phyloP scores from a whole-genome alignment of 257 asterid genomes.

The Verbascum thapsus region DNA sequence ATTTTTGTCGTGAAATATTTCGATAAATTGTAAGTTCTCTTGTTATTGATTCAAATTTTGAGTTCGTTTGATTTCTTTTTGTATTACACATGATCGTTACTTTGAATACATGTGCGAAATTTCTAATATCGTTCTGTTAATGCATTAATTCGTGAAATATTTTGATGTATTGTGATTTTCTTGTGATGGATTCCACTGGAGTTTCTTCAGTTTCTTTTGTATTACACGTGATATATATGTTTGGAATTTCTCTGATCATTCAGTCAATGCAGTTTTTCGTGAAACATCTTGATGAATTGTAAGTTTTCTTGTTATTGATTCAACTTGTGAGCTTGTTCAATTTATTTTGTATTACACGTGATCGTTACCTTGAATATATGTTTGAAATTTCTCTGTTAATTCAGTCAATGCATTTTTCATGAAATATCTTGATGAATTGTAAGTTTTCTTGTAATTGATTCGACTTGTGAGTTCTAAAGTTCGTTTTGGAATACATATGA shows the following conservation, averaged over 20 bases:
- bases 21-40: slow-evolving; percentile 32
- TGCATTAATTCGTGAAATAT: no score
- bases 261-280: no score
- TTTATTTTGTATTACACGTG: slow-evolving; percentile 23
- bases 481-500: slow-evolving; percentile 23
- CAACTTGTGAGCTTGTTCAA: slow-evolving; percentile 20
- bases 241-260: no score
- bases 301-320: slow-evolving; percentile 33
- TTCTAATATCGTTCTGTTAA: no score
- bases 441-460: background rate
- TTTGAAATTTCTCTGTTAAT: slow-evolving; percentile 10
- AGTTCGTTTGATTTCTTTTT: background rate
- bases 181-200: slow-evolving; percentile 25
- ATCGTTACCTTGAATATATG: background rate
- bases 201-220: background rate
- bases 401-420: background rate
- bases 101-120: background rate
- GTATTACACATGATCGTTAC: slow-evolving; percentile 26
- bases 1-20: no score
- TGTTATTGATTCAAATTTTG: slow-evolving; percentile 30
- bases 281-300: background rate
- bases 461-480: slow-evolving; percentile 21
- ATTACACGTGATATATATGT: slow-evolving; percentile 24
- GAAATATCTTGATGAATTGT: background rate
- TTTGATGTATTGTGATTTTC: background rate